Base-by-base conservation (phyloP, 345 rosid genomes). In the Linum lewisii region DNA sequence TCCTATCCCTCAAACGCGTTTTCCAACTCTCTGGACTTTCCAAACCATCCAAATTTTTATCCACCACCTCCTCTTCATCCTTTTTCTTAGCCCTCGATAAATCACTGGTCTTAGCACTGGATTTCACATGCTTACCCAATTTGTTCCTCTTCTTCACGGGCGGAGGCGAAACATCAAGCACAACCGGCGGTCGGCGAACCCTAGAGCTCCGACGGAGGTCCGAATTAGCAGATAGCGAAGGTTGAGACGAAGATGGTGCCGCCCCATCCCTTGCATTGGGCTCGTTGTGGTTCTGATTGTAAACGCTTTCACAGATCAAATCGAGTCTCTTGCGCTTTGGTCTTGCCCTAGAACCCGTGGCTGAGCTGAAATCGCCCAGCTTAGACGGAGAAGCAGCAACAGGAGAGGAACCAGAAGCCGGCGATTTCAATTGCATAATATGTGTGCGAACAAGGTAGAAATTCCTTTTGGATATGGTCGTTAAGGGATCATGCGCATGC, bases 271-370 rank as follows among this genome's bases (percentile, higher is more conserved):
- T 61, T 42, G 47, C 77, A 47, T 47, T 69, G 1, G 82, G 54
- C 54, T 80, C 96, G n/a, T 61, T 66, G 61, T 80, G 97, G 74
- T 86, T 84, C 64, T 74, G 81, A 23, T 70, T 86, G 72, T 88
- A 88, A 59, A 77, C 82, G 34, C 69, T 81, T 66, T 88, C 98
- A 49, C 83, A 80, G 52, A 92, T 92, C 24, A 95, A 81, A 68
- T 84, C 91, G n/a, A 92, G 84, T 70, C 89, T 85, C 81, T 92
- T 92, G 57, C 82, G 88, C 82, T 82, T 90, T 79, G 66, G 80
- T 15, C 81, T 81, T 53, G 82, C 69, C 67, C 97, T 79, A 72
- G 83, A 72, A 45, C 83, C 88, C 13, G 69, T 76, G 54, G 64
- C 66, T 29, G 34, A 29, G 25, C 55, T 64, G 29, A 59, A 62